Base-by-base conservation (phyloP, 1,284 basidiomycete genomes). In the Apiotrichum laibachii region DNA sequence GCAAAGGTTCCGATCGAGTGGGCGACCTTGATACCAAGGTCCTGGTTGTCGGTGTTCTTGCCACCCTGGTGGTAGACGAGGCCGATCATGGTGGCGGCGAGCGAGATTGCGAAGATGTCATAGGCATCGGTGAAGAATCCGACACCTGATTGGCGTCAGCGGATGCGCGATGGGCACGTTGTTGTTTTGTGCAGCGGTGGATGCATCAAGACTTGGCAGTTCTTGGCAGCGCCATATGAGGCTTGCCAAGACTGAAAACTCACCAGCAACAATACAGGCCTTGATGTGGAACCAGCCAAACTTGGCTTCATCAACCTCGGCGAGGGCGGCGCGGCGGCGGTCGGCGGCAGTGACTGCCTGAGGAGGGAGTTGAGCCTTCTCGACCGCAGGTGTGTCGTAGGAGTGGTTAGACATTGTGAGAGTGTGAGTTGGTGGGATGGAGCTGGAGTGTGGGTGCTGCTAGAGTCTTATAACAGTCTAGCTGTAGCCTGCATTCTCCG, bases 261-360 rank as follows among this genome's bases (percentile, higher is more conserved):
- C 69, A 68, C 79, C 79, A 31, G 80, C 80, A 50, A 80, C 79
- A 15, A 78, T 63, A 65, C 76, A 77, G 16, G 79, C 76, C 66
- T 79, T 79, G 56, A 74, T 76, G 62, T 81, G 79, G 68, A 78
- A 78, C 69, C 72, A 73, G 80, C 84, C 85, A 72, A 89, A 88
- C 59, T 82, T 81, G 55, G 88, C 88, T 68, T 88, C 86, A 73
- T 89, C 88, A 57, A 90, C 83, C 72, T 89, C 87, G 35, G 85
- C 83, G 48, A 90, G 81, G 40, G 88, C 88, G 40, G 85, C 85
- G n/a, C 85, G 81, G 66, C 88, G 83, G 45, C 76, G 75, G 62
- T 83, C 80, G 61, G 79, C 71, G 18, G 71, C 71, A 21, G 62
- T 62, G 10, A 58, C 44, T 42, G 63, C 54, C 15, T 15, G 40